These are phyloP conservation scores for Phycomyces nitens DNA, from an alignment of 192 early-diverging fungal genomes.

Conservation along the genomic window DNA sequence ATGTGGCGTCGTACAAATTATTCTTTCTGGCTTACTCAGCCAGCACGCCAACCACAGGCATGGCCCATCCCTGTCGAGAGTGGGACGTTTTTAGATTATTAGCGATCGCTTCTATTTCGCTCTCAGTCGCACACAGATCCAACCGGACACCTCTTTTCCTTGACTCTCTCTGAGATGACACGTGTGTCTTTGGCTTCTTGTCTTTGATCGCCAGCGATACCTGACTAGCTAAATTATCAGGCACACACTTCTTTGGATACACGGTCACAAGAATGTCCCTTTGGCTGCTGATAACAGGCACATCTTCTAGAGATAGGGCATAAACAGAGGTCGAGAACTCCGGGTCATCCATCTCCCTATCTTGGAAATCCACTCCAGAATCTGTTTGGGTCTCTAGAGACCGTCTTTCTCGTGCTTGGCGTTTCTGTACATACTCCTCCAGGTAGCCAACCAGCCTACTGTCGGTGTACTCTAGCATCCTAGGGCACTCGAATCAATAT, in stretches of 20 bases:
- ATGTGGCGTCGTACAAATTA: not conserved
- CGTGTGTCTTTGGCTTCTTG: not conserved
- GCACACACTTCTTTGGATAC: not conserved
- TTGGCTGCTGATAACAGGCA: conserved; percentile 16
- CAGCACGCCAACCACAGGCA: not conserved
- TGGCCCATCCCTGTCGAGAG: not conserved
- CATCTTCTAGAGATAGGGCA: conserved; percentile 11
- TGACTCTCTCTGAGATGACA: not conserved
- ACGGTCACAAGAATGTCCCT: conserved; percentile 1
- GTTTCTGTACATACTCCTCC: conserved; percentile 11
- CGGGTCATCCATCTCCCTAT: conserved; percentile 6
- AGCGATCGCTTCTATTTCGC: not conserved
- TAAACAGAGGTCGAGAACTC: conserved; percentile 3
- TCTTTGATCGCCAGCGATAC: not conserved
- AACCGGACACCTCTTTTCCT: not conserved
- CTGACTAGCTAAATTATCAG: not conserved
- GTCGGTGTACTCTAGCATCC: conserved; percentile 13
- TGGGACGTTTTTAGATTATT: not conserved
- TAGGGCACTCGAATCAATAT: too few relatives aligned
- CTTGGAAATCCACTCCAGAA: not conserved
- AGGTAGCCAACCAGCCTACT: conserved; percentile 22
- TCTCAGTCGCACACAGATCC: not conserved
- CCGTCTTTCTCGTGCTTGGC: conserved; percentile 12
- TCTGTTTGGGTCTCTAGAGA: not conserved
- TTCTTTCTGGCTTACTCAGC: not conserved